phyloP scores from a whole-genome alignment of 1,284 basidiomycete species.

The Leccinum solheimii region DNA sequence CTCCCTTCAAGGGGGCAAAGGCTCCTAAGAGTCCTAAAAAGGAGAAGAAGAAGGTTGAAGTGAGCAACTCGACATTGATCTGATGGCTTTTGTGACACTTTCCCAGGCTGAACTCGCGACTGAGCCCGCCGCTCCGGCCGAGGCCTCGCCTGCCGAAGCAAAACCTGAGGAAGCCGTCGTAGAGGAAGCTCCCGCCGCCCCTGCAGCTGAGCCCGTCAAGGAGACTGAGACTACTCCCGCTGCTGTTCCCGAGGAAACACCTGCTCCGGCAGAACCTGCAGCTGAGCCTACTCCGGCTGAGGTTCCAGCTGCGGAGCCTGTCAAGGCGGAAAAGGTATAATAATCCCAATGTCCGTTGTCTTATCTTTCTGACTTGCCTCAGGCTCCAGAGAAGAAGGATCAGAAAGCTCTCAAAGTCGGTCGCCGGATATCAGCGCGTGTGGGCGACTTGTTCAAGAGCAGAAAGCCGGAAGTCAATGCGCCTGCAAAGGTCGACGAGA shows the following conservation, averaged over 20 bases:
- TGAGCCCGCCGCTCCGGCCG: conserved; percentile 37
- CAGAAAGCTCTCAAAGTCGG: conserved; percentile 57
- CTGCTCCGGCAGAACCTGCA: conserved; percentile 37
- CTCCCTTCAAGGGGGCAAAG: conserved; percentile 67
- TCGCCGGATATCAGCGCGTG: conserved; percentile 75
- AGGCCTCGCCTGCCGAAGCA: conserved; percentile 37
- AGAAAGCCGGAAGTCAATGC: conserved; percentile 67
- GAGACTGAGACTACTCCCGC: conserved; percentile 39
- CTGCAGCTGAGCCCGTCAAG: conserved; percentile 52
- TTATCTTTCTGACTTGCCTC: conserved; percentile 2
- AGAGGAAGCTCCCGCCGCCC: conserved; percentile 37
- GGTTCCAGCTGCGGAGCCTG: conserved; percentile 40
- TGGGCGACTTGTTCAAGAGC: conserved; percentile 40
- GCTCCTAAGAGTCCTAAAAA: conserved; percentile 49
- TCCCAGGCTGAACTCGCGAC: conserved; percentile 15
- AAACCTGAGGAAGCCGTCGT: conserved; percentile 37
- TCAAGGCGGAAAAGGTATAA: conserved; percentile 64
- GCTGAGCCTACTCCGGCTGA: conserved; percentile 35
- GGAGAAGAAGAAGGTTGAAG: conserved; percentile 78
- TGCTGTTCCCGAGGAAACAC: conserved; percentile 31
- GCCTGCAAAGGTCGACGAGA: conserved; percentile 82
- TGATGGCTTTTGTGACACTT: conserved; percentile 1
- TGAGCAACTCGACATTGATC: conserved; percentile 23
- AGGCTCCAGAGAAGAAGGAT: conserved; percentile 51
- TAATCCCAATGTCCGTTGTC: neutral